These are phyloP conservation scores for Westerdykella sp. DNA, from an alignment of 2,329 filamentous ascomycete genomes.

Conservation along the genomic window DNA sequence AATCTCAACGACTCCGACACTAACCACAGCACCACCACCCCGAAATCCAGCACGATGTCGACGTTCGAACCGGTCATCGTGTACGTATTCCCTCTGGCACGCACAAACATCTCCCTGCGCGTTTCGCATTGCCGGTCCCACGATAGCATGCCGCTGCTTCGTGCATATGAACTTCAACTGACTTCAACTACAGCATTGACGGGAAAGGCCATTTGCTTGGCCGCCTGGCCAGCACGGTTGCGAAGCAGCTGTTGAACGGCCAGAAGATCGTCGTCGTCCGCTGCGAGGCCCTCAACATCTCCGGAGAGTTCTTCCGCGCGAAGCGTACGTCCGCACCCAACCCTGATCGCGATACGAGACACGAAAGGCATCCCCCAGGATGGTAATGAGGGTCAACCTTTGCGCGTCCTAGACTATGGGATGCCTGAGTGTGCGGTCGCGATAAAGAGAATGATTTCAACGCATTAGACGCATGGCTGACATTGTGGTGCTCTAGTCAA, in stretches of 20 bases:
- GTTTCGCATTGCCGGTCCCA: neutral
- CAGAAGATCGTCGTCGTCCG: slow-evolving; percentile 99
- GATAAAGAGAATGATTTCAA: neutral
- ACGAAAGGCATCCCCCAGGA: slow-evolving; percentile 4
- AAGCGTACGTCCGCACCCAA: slow-evolving; percentile 76
- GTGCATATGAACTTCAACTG: slow-evolving; percentile 18
- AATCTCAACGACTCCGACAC: slow-evolving; percentile 11
- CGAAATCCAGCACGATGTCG: slow-evolving; percentile 51
- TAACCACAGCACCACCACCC: slow-evolving; percentile 27
- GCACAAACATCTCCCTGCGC: neutral
- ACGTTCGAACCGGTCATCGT: slow-evolving; percentile 58
- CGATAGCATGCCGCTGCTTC: slow-evolving; percentile 1
- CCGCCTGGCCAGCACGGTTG: slow-evolving; percentile 94
- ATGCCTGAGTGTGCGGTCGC: neutral
- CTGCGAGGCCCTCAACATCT: slow-evolving; percentile 99
- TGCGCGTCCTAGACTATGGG: too few relatives aligned
- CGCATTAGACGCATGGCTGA: slow-evolving; percentile 21
- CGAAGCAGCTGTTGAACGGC: slow-evolving; percentile 97
- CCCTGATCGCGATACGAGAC: neutral
- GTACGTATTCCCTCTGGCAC: slow-evolving; percentile 41
- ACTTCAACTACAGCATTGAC: slow-evolving; percentile 60
- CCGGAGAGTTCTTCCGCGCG: slow-evolving; percentile 99
- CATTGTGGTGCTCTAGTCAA: slow-evolving; percentile 65
- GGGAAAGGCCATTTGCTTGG: slow-evolving; percentile 99
- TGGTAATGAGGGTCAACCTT: neutral